Base-by-base conservation (phyloP, 2,329 filamentous ascomycete genomes). In the Dryadomyces sulphureus region DNA sequence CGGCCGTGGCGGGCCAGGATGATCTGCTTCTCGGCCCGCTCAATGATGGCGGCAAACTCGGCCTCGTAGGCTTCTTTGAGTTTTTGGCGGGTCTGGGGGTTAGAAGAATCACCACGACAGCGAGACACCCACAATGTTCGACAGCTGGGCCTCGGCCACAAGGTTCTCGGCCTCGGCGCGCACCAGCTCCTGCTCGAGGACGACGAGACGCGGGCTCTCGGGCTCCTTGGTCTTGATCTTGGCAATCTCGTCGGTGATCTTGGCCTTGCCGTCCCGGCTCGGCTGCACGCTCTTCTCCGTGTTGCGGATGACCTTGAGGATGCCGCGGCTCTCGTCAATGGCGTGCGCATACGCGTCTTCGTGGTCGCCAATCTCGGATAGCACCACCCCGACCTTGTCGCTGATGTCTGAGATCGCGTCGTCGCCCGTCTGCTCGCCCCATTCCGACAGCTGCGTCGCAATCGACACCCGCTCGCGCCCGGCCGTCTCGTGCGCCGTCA, bases 271-370 rank as follows among this genome's bases (percentile, higher is more conserved):
- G 55, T 94, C 89, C 49, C 92, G 76, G 57, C 83, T 88, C 7
- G 92, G 92, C 69, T 95, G 89, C 16, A 98, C 90, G 54, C 85
- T 93, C 66, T 83, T 82, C 69, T 98, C 92, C 14, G 88, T 95
- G 64, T 98, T 94, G 54, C 92, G 78, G 55, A 98, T 93, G 54
- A 85, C 76, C 74, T 98, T 98, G 62, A 98, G 70, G 21, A 87
- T 66, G 30, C 70, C 73, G 42, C 92, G 77, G 54, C 84, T 86
- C 51, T 94, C 88, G 62, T 98, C 92, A 46, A 98, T 63, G 42
- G 81, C 80, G 62, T 90, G 82, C 5, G 89, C 86, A 62, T 89
- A 96, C 40, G 72, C 60, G 54, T 95, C 89, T 62, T 98, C 92
- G 64, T 94, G 88, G 65, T 94, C 88, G 45, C 88, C 92, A 50